Base-by-base conservation (phyloP, 2,329 filamentous ascomycete genomes). In the Trematosphaeria pertusa region DNA sequence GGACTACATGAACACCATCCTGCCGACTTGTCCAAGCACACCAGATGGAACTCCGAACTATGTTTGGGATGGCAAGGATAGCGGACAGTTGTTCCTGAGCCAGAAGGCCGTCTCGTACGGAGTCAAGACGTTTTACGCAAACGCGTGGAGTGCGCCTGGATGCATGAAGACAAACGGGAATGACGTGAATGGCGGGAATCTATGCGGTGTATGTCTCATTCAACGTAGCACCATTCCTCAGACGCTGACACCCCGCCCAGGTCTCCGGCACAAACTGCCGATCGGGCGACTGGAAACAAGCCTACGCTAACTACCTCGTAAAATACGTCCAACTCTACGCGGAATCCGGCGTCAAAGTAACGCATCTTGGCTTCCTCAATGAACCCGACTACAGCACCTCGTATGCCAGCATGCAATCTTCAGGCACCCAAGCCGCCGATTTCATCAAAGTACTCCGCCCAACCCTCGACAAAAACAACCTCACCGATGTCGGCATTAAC, bases 131-230 rank as follows among this genome's bases (percentile, higher is more conserved):
- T 73, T 80, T 49, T 78, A 79, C 50, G 74, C 73, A 1, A 73
- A 81, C 61, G 76, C 78, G 0, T 81, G 78, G 78, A 75, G 72
- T 46, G 78, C 78, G 0, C 78, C 77, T 0, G 76, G 75, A 0
- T 80, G 74, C 56, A 81, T 81, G 78, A 80, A 80, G 69, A 79
- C 73, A 4, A 79, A 79, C 43, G 61, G 62, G 3, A 66, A 74
- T 39, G 73, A 79, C 37, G 65, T 61, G 26, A 70, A 76, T 48
- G 74, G 76, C 1, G 77, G 77, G 1, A 74, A 69, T 37, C 61
- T 81, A 0, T 80, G 77, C 50, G 77, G 77, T 34, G 76, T 77
- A 26, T 61, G 67, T 48, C 62, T 65, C n/a, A n/a, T n/a, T n/a
- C n/a, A n/a, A n/a, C n/a, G n/a, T 20, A 5, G 12, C 9, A 2